A percentile compares a stretch with the other conserved stretches of the same genome.
Evolutionary conservation across 139 green algal species (phyloP).

Genomic region (Closterium sp.): DNA sequence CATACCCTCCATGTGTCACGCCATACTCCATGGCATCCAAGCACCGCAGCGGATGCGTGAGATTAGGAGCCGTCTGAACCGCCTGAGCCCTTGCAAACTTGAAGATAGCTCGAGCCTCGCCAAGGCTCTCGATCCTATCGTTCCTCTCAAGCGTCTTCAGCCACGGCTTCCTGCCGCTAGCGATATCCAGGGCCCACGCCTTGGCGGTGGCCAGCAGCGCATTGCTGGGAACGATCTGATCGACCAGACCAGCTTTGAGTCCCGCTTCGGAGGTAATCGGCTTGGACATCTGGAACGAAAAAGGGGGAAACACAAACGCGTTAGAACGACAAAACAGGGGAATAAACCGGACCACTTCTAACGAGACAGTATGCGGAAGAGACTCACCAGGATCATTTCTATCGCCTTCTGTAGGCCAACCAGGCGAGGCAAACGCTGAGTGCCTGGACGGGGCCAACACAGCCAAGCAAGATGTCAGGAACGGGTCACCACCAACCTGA

Average conservation of each 20-base stretch:
- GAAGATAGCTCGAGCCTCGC: conserved; percentile 74
- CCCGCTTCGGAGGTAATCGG: conserved; percentile 61
- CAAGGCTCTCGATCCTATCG: conserved; percentile 75
- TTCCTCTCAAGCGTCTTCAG: conserved; percentile 55
- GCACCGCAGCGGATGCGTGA: conserved; percentile 89
- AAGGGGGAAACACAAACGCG: not conserved
- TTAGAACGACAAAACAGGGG: no score
- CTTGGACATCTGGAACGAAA: conserved; percentile 63
- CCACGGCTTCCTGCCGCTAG: conserved; percentile 58
- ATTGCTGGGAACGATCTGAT: conserved; percentile 68
- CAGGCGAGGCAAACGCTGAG: conserved; percentile 89
- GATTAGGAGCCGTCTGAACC: conserved; percentile 46
- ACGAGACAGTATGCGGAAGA: not conserved
- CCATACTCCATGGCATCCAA: conserved; percentile 85
- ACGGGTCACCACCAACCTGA: not conserved
- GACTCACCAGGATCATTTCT: conserved; percentile 87
- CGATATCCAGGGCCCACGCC: conserved; percentile 79
- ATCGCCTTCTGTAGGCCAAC: conserved; percentile 87
- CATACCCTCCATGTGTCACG: conserved; percentile 73
- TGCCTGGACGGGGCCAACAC: conserved; percentile 63
- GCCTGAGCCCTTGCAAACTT: conserved; percentile 73
- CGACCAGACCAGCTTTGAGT: conserved; percentile 82
- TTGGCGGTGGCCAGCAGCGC: conserved; percentile 67
- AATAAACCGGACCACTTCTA: no score
- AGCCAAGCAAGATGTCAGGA: not conserved